phyloP scores from a whole-genome alignment of 2,329 filamentous ascomycete species.

The Leptographium flavum region DNA sequence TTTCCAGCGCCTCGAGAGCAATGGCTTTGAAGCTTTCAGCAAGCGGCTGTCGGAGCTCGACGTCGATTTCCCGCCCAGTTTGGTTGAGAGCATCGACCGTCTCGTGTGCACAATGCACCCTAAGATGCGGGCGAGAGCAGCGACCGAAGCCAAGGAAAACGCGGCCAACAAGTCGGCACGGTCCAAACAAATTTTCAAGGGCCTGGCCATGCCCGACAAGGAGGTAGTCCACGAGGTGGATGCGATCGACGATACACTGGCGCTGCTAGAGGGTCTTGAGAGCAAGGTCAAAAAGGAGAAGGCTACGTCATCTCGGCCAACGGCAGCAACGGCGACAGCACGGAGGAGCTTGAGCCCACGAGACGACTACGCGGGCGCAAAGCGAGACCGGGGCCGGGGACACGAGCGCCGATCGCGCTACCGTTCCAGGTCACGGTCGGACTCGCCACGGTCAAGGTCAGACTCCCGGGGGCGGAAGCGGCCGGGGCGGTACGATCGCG shows the following conservation, averaged over 20 bases:
- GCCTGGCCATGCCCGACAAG: slow-evolving; percentile 74
- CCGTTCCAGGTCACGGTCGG: slow-evolving; percentile 24
- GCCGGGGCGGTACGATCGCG: slow-evolving; percentile 16
- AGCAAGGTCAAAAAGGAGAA: slow-evolving; percentile 36
- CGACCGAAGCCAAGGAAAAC: slow-evolving; percentile 21
- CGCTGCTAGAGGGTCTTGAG: slow-evolving; percentile 75
- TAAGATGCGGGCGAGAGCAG: slow-evolving; percentile 53
- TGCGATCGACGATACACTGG: slow-evolving; percentile 84
- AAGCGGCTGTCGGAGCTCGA: slow-evolving; percentile 58
- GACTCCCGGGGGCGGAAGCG: slow-evolving; percentile 26
- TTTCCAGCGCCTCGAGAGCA: slow-evolving; percentile 68
- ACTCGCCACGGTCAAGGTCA: slow-evolving; percentile 25
- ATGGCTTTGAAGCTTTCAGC: slow-evolving; percentile 59
- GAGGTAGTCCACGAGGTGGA: slow-evolving; percentile 32
- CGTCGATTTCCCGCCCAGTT: slow-evolving; percentile 69
- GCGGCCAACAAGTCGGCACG: slow-evolving; percentile 22
- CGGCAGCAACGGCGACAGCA: background rate
- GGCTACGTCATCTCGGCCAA: slow-evolving; percentile 4
- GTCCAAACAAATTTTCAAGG: slow-evolving; percentile 65
- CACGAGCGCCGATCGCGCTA: slow-evolving; percentile 25
- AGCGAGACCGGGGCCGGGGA: slow-evolving; percentile 34
- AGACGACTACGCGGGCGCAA: slow-evolving; percentile 16
- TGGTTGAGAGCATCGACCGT: slow-evolving; percentile 85
- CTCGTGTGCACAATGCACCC: slow-evolving; percentile 84
- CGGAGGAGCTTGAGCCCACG: slow-evolving; percentile 5